Base-by-base conservation (phyloP, 345 rosid genomes). In the Kernera saxatilis region DNA sequence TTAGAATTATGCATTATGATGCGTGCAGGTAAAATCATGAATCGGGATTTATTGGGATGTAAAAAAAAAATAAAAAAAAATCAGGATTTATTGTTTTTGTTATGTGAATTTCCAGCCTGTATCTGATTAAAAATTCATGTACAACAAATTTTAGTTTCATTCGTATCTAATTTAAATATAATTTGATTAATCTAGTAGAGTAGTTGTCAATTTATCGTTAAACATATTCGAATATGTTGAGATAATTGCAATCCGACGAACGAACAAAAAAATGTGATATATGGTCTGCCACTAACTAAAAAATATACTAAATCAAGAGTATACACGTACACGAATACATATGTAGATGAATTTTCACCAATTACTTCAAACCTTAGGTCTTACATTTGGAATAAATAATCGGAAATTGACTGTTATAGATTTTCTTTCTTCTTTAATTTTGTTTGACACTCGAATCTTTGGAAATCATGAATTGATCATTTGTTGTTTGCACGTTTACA, bases 401-500 rank as follows among this genome's bases (percentile, higher is more conserved):
- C 19, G 3, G 21, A 56, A 54, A 32, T n/a, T 56, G 56, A 69
- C 11, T 2, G 40, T 35, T 7, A 17, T 58, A 3, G 33, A n/a
- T 25, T 4, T 36, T 61, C 43, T 45, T 14, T 9, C 5, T 12
- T 25, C 36, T 27, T 6, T 5, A 7, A 41, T 68, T 40, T 17
- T 27, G 8, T 41, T 68, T 39, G 52, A 39, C 21, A 53, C 45
- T 35, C 44, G 29, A 14, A 61, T 61, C 52, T 62, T 51, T 39
- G n/a, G 11, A 40, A 40, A 62, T 62, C 68, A 29, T 61, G 69
- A n/a, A 40, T 22, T 64, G 76, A 29, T 61, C 62, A n/a, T 29
- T 22, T 64, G 76, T 54, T 64, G 70, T 53, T 54, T 17, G 76
- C 76, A 72, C 76, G 76, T 72, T 56, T 68, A 12, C n/a, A 13